Base-by-base conservation (phyloP, 1,139 yeast species). In the Candida mesenterica region DNA sequence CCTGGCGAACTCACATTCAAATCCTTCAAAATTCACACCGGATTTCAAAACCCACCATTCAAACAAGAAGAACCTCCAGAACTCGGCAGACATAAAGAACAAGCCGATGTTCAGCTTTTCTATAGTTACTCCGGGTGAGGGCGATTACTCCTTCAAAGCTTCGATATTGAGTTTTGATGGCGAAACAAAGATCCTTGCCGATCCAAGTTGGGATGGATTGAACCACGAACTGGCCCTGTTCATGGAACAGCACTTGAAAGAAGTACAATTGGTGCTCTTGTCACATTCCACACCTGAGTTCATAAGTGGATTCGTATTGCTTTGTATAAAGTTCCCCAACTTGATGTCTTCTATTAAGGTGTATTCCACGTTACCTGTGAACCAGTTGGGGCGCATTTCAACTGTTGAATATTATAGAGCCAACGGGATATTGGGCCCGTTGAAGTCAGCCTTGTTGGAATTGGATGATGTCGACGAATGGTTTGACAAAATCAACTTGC, bases 261-360 rank as follows among this genome's bases (percentile, higher is more conserved):
- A 75, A 25, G 71, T 83, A 4, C 88, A 87, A 50, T 61, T 84
- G 22, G 75, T 92, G 3, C 56, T 92, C 4, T 62, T 92, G 14
- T 89, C 97, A 1, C 98, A 92, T 52, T 82, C 97, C 1, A 83
- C 96, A 0, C 70, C 82, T 1, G 81, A 84, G 34, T 90, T 82
- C 53, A 52, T 88, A 3, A 94, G 97, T 29, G 96, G 96, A 0
- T 89, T 75, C 53, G 79, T 85, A 0, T 66, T 82, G 32, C 61
- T 92, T 22, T 77, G 86, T 48, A 62, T 71, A 41, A 72, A 73
- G 43, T 79, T 77, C 45, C 86, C 90, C 4, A 74, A 49, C 28
- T 41, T 79, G 6, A 75, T 88, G 59, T 65, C 81, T 3, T 64
- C 75, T 20, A 76, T 89, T 25, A 92, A 94, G 2, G 81, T 83